Base-by-base conservation (phyloP, 108 stramenopile genomes). In the Chaetoceros tenuissimus region DNA sequence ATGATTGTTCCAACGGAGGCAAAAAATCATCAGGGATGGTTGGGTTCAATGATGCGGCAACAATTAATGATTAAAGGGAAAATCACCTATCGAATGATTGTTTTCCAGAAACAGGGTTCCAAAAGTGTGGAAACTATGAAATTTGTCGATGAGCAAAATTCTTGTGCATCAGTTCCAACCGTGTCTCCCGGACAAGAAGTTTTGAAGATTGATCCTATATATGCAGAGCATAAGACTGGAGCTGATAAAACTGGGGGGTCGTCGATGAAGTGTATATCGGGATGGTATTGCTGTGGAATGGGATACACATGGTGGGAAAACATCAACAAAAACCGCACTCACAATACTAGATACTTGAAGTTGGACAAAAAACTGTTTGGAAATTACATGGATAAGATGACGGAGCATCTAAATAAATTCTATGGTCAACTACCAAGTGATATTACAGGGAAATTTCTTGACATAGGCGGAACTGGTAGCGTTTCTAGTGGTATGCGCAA, bases 231-330 rank as follows among this genome's bases (percentile, higher is more conserved):
- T 22, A 75, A 67, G 69, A 55, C 74, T 40, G 74, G 74, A 50
- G 52, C 51, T 43, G 74, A 68, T 17, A 63, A 69, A 60, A 40
- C 31, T 29, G 73, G 73, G 20, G 73, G 68, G 1, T 10, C 55
- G 26, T 46, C 60, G 25, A 59, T 60, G 51, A 61, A 30, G 20
- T 77, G 75, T 55, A 55, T 77, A 27, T 72, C 70, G 23, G 49
- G 65, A 23, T 77, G 75, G 71, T 77, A 77, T 48, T 77, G 75
- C 29, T 77, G 71, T 58, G 66, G 68, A 27, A 72, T 69, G 52
- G 71, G 71, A 3, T 20, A 44, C 19, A 48, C 64, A 55, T 72
- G 50, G 45, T 69, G 51, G 44, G 67, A 77, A 2, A 31, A 54
- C 5, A 31, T 77, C 16, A 57, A 63, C 8, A 24, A 40, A 31